Conservation (phyloP, 1,284 basidiomycete species). For the Mycena sp. region DNA sequence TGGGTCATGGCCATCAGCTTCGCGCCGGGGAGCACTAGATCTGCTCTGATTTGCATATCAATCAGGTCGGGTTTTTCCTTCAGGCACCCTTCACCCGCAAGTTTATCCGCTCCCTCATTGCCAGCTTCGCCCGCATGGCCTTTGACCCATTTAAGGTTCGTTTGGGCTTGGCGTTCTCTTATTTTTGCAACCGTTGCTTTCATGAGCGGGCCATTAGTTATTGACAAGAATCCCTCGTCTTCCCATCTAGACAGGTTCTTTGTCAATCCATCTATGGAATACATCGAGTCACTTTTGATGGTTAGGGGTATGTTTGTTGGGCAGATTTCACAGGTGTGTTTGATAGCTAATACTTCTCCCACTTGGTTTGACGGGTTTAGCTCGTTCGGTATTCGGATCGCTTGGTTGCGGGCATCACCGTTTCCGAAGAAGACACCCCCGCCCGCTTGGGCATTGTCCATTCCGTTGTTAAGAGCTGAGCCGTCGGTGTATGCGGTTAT, state of each 20-base stretch:
- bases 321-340: constrained; percentile 17
- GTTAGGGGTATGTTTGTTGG: background rate
- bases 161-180: background rate
- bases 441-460: constrained; percentile 29
- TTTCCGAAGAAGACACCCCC: constrained; percentile 34
- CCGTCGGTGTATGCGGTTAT: constrained; percentile 37
- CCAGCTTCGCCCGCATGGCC: constrained; percentile 14
- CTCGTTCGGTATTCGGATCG: constrained; percentile 30
- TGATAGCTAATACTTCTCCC: constrained; percentile 33
- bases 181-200: background rate
- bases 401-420: constrained; percentile 27
- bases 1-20: constrained; percentile 30
- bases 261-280: constrained; percentile 25
- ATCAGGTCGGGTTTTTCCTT: background rate
- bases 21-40: constrained; percentile 30
- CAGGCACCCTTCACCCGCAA: background rate
- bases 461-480: constrained; percentile 24
- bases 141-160: constrained; percentile 8
- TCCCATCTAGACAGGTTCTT: constrained; percentile 26
- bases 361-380: constrained; percentile 35
- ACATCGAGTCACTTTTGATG: constrained; percentile 30
- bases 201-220: constrained; percentile 19
- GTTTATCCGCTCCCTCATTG: constrained; percentile 19
- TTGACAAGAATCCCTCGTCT: constrained; percentile 29
- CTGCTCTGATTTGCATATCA: background rate